Evolutionary conservation across 768 basidiomycete species (phyloP), one percentile per base, ranked within the genome.

Genomic region (Pleurotus citrinopileatus): DNA sequence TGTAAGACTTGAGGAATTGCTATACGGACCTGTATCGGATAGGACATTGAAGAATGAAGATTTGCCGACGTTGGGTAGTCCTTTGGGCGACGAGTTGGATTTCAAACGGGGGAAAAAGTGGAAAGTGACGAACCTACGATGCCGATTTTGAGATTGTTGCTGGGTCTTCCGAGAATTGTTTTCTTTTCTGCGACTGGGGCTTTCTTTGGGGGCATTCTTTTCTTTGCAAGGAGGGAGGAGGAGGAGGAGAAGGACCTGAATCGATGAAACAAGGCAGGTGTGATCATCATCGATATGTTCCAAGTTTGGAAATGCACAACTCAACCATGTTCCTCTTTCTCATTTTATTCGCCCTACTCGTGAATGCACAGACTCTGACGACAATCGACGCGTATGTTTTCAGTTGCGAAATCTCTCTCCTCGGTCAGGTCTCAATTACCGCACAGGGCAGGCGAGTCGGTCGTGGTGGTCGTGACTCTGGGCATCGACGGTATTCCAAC

Each of bases 41-140:
- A 98, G 82, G 34, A 80, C 89, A 70, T 99, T 99, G 84, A 99
- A 99, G 73, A 98, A 96, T n/a, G 94, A 97, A 0, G 92, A 94
- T 72, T 99, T 98, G 59, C 97, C 97, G 61, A 98, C 96, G 69
- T 99, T 98, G 51, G 96, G 94, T 36, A 97, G 72, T 67, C 91
- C 91, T 94, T 48, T 36, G 28, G 25, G 34, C 54, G 57, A 10
- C 58, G 34, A 46, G 43, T 26, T 42, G 42, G 56, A 7, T 63
- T 55, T 58, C 86, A 73, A 70, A 68, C 91, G 91, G 94, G 47
- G 38, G 27, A 23, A 34, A 54, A 57, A 10, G 59, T 29, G 36
- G 46, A 25, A 43, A 56, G 8, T 62, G 56, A 57, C 86, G 72
- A 71, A 92, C 92, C 95, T 79, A 98, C 96, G 81, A 97, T 96